A percentile compares a stretch with the other conserved stretches of the same genome.
phyloP scores from a whole-genome alignment of 805 yeast genomes.

The Saccharomyces mikatae region DNA sequence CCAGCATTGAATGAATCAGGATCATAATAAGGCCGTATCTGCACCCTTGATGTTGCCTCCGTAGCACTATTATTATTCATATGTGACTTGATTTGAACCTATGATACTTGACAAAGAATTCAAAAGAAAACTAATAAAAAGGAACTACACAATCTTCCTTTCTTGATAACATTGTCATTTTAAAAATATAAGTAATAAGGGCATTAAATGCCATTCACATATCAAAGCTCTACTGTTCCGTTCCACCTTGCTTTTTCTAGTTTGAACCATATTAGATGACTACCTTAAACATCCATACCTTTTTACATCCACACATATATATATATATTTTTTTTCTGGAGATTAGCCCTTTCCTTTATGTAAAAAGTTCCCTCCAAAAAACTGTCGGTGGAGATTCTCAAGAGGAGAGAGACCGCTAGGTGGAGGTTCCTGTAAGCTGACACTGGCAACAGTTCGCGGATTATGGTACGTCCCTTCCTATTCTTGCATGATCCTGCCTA shows the following conservation, averaged over 20 bases:
- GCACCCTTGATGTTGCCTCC: conserved; percentile 7
- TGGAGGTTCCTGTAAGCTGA: background rate
- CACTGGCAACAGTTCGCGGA: background rate
- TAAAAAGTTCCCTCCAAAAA: too few relatives aligned
- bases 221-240: background rate
- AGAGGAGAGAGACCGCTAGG: background rate
- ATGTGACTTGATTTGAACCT: background rate
- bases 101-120: background rate
- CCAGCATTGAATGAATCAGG: conserved; percentile 61
- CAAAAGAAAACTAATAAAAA: background rate
- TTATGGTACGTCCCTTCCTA: background rate
- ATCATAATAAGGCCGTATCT: conserved; percentile 61
- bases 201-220: background rate
- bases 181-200: background rate
- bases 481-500: background rate
- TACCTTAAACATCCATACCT: background rate
- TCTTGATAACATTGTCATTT: conserved; percentile 2
- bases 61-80: background rate
- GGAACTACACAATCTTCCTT: background rate
- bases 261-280: background rate
- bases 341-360: too few relatives aligned
- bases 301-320: background rate
- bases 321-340: background rate
- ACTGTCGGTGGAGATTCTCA: background rate
- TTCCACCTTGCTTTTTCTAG: background rate